Conservation (phyloP, 352 stramenopile species). For the Phytophthora meadii region DNA sequence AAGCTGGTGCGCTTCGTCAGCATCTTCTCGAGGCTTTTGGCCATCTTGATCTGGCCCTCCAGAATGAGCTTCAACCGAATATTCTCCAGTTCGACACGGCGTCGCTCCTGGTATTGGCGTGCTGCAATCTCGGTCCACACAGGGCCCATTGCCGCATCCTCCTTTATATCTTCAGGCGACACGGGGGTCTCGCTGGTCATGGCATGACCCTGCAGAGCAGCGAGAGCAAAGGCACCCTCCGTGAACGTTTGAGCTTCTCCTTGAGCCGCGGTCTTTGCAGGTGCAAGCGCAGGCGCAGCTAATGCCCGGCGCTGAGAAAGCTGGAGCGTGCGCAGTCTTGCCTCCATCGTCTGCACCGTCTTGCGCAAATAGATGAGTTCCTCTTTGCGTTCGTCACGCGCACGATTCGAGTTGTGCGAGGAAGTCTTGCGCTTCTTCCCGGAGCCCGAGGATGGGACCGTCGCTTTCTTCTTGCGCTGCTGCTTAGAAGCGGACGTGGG, state of each 20-base stretch:
- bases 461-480: constrained; percentile 34
- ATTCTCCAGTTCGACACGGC: constrained; percentile 62
- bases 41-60: constrained; percentile 61
- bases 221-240: constrained; percentile 29
- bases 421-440: constrained; percentile 56
- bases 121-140: constrained; percentile 65
- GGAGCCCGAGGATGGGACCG: constrained; percentile 2
- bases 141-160: constrained; percentile 44
- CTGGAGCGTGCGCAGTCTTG: constrained; percentile 42
- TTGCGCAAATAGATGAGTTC: constrained; percentile 75
- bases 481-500: constrained; percentile 21
- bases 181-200: constrained; percentile 12
- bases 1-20: constrained; percentile 59
- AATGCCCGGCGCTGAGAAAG: constrained; percentile 40
- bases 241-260: constrained; percentile 32
- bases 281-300: constrained; percentile 25
- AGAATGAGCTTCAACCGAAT: constrained; percentile 60
- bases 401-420: constrained; percentile 62
- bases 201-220: constrained; percentile 28
- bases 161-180: constrained; percentile 32
- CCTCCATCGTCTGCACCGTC: constrained; percentile 61
- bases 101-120: constrained; percentile 57
- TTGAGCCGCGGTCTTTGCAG: constrained; percentile 6
- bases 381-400: constrained; percentile 66
- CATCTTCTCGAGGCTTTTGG: constrained; percentile 60